Evolutionary conservation across 768 basidiomycete genomes (phyloP).

Genomic region (Zangia roseola): DNA sequence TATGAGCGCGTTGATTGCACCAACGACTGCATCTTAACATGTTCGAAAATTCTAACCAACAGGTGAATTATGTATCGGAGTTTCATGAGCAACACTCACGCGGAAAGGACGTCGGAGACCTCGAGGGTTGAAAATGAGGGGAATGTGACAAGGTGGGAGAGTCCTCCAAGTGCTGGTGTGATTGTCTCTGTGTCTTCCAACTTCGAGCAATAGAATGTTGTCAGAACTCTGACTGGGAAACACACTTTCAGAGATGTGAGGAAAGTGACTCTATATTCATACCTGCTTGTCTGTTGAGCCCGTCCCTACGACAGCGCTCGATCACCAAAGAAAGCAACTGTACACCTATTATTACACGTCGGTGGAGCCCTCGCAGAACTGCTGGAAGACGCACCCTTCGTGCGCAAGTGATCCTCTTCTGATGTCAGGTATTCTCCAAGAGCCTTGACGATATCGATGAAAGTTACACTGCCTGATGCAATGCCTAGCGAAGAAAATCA

Average conservation of each 20-base stretch:
- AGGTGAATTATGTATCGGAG: neutral
- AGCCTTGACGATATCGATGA: slow-evolving; percentile 81
- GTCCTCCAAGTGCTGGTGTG: slow-evolving; percentile 76
- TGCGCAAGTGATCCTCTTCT: slow-evolving; percentile 74
- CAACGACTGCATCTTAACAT: slow-evolving; percentile 80
- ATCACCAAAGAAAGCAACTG: slow-evolving; percentile 78
- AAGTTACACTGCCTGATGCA: slow-evolving; percentile 51
- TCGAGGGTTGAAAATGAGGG: slow-evolving; percentile 66
- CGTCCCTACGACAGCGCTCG: slow-evolving; percentile 53
- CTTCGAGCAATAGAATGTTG: slow-evolving; percentile 81
- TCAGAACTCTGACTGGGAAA: slow-evolving; percentile 71
- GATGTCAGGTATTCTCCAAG: slow-evolving; percentile 87
- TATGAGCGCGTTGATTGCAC: slow-evolving; percentile 79
- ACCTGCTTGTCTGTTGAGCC: slow-evolving; percentile 84
- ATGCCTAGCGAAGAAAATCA: slow-evolving; percentile 39
- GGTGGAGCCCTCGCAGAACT: neutral
- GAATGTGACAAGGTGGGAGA: slow-evolving; percentile 62
- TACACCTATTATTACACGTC: slow-evolving; percentile 61
- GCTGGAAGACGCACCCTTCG: slow-evolving; percentile 60
- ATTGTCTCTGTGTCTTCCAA: slow-evolving; percentile 84
- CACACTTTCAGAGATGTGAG: neutral
- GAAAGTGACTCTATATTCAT: slow-evolving; percentile 21
- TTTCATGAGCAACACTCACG: slow-evolving; percentile 43
- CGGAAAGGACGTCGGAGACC: slow-evolving; percentile 52
- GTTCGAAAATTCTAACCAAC: slow-evolving; percentile 58